Percentiles rank a stretch among this genome's conserved stretches.
These are phyloP conservation scores for Tillandsia leiboldiana DNA, from an alignment of 176 grass and related monocot genomes.

Conservation along the genomic window DNA sequence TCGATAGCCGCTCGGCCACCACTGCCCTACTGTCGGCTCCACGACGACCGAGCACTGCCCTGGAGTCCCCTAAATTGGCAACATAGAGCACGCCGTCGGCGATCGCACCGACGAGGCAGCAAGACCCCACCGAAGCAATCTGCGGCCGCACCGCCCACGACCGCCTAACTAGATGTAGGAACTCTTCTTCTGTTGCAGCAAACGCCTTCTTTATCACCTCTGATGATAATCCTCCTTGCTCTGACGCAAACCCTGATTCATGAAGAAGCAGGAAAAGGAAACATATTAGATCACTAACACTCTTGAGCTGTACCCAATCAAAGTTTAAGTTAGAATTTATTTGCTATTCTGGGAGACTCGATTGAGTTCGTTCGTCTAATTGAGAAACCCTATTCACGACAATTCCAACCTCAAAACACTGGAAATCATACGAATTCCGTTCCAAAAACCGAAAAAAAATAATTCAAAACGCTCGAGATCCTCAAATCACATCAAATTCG, in stretches of 20 bases:
- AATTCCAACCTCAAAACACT: too few relatives aligned
- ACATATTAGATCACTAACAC: neutral
- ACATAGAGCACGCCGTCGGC: conserved; percentile 67
- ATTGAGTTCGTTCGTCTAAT: too few relatives aligned
- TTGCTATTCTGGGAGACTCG: too few relatives aligned
- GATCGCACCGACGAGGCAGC: conserved; percentile 79
- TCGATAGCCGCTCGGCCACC: conserved; percentile 59
- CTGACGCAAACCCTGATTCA: conserved; percentile 41
- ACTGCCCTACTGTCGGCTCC: conserved; percentile 23
- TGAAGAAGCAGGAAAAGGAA: neutral
- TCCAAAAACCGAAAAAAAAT: too few relatives aligned
- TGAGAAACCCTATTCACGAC: too few relatives aligned
- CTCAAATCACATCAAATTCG: too few relatives aligned
- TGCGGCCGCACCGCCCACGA: conserved; percentile 42
- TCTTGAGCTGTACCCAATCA: too few relatives aligned
- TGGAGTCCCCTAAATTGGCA: conserved; percentile 75
- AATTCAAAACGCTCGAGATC: too few relatives aligned
- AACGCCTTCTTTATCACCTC: conserved; percentile 69
- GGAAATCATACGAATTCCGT: too few relatives aligned
- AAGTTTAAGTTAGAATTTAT: too few relatives aligned
- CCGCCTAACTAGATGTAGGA: conserved; percentile 52
- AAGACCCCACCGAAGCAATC: conserved; percentile 71
- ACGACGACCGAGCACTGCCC: conserved; percentile 68
- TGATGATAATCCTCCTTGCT: conserved; percentile 59
- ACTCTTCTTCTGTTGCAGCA: conserved; percentile 63